Base-by-base conservation (phyloP, 2,329 filamentous ascomycete species). In the Fusarium pseudocircinatum region DNA sequence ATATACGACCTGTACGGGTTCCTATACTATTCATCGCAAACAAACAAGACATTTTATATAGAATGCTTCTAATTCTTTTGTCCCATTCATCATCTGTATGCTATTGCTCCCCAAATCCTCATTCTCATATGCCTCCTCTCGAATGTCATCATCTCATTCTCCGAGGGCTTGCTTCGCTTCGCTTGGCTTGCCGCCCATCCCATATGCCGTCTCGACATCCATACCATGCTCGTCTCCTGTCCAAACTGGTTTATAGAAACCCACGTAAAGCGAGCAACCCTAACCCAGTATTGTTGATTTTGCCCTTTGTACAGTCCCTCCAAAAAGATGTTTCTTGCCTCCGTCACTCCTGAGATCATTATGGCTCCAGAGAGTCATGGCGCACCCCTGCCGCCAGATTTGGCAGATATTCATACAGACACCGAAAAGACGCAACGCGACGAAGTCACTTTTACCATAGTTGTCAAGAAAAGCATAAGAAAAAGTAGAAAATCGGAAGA, bases 341-440 rank as follows among this genome's bases (percentile, higher is more conserved):
- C 61, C 59, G 26, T 63, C 61, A 65, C 60, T 67, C 69, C 65
- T 63, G 61, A 60, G 62, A 63, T 60, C 39, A 64, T 63, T 56
- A 63, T 50, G 56, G 53, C 69, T 60, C 47, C 58, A 49, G 50
- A 54, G 59, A 69, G 72, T 60, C 70, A 60, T 60, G 62, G 60
- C 67, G 36, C 49, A 34, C 47, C 68, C 72, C 66, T 58, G 71
- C 69, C 72, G 66, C 68, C 72, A 47, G 58, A 53, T 54, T 67
- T 60, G 70, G 69, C 73, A 74, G 65, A 75, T 79, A 76, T 70
- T 79, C 75, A 67, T 79, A 79, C 78, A 79, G 54, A 73, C 71
- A 69, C 57, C 63, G 65, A 63, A 73, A 74, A 66, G 62, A 72
- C 67, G 56, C 64, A 57, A 68, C 30, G 61, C 67, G 62, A 65